Conservation (phyloP, 352 stramenopile genomes). For the Vaucheria bursata region DNA sequence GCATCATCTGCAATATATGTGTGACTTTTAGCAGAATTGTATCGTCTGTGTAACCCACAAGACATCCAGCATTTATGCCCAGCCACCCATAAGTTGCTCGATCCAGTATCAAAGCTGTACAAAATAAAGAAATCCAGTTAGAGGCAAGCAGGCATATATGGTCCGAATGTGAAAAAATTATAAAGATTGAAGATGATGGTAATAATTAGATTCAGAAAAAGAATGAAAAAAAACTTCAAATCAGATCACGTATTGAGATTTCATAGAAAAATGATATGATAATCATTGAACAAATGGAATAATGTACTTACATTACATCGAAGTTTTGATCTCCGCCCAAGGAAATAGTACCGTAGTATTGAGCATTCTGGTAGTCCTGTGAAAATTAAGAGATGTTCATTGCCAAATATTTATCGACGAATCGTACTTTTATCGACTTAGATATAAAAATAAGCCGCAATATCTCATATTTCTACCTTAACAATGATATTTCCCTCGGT, state of each 20-base stretch:
- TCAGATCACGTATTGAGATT: no score
- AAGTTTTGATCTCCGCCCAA: not conserved
- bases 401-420: not conserved
- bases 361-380: slow-evolving; percentile 45
- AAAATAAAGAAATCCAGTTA: not conserved
- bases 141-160: not conserved
- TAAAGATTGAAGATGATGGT: no score
- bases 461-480: slow-evolving; percentile 7
- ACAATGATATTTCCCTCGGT: slow-evolving; percentile 40
- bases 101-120: not conserved
- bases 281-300: no score
- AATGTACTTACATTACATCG: slow-evolving; percentile 7
- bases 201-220: no score
- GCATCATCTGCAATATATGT: slow-evolving; percentile 11
- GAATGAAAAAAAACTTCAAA: no score
- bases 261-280: no score
- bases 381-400: not conserved
- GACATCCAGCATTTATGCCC: slow-evolving; percentile 23
- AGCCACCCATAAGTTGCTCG: slow-evolving; percentile 55
- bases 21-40: slow-evolving; percentile 33
- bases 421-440: not conserved
- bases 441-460: not conserved
- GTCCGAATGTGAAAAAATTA: no score
- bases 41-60: slow-evolving; percentile 35
- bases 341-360: slow-evolving; percentile 39